Evolutionary conservation across 2,329 filamentous ascomycete genomes (phyloP), one percentile per base, ranked within the genome.

Genomic region (Purpureocillium lavendulum): DNA sequence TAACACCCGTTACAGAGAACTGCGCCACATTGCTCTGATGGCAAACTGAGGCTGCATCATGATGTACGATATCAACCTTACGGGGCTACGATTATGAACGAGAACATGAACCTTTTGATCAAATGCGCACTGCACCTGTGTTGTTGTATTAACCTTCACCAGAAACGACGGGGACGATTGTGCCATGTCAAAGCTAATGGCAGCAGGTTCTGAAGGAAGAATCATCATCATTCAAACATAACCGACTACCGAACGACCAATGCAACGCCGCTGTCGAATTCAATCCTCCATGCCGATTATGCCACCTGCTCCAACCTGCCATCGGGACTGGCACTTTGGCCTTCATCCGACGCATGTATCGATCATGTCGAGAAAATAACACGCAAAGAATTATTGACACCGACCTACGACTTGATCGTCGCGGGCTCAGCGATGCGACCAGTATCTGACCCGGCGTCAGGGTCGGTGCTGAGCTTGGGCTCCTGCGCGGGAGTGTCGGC

Each of bases 21-120:
- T 76, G 4, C 72, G 70, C 48, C 69, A 74, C 38, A 74, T 74
- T 50, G 69, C 68, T 2, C 51, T 76, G 38, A 69, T 76, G 67
- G 58, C 61, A 18, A 26, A 26, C 21, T 71, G 39, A 58, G 38
- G 5, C 8, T 15, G n/a, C 24, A 8, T 35, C 36, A 17, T 18
- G 30, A 34, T 36, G 39, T 36, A 36, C 31, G 21, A 40, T 29
- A 33, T 29, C 29, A 18, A 17, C 36, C 17, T n/a, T 30, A 24
- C 21, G 36, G 29, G n/a, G 29, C 21, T 26, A 14, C 16, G 18
- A 18, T 36, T 18, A 30, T 26, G 21, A 26, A 26, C 29, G 29
- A 38, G 28, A 31, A 38, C 28, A 38, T 30, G 17, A 37, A 14
- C 28, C 29, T 6, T 5, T 11, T 32, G 36, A 30, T 18, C 16